Conservation (phyloP, 805 yeast species). For the Starmera quercuum region DNA sequence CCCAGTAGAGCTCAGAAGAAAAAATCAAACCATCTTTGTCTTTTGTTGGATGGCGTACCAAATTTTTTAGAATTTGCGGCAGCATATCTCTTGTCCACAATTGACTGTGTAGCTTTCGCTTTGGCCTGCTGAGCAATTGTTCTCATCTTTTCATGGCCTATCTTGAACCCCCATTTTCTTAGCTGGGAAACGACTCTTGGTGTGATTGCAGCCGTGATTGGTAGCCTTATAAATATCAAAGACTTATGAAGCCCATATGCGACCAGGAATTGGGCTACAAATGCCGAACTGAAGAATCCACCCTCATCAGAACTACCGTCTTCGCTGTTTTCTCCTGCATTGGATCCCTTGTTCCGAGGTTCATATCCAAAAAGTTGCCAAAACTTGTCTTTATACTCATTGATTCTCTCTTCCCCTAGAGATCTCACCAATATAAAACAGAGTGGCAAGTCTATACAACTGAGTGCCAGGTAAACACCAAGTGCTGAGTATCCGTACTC, state of each 20-base stretch:
- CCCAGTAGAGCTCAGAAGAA: no score
- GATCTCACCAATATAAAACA: slow-evolving; percentile 81
- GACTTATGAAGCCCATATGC: slow-evolving; percentile 94
- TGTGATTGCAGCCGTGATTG: slow-evolving; percentile 86
- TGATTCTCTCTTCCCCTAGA: slow-evolving; percentile 76
- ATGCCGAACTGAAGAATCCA: slow-evolving; percentile 25
- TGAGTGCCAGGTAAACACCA: slow-evolving; percentile 73
- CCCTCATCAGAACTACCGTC: slow-evolving; percentile 6
- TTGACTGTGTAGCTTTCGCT: slow-evolving; percentile 22
- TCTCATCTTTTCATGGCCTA: slow-evolving; percentile 45
- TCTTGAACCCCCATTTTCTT: slow-evolving; percentile 72
- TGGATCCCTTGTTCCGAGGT: slow-evolving; percentile 33
- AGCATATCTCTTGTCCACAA: slow-evolving; percentile 21
- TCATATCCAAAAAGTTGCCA: slow-evolving; percentile 61
- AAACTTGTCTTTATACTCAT: slow-evolving; percentile 52
- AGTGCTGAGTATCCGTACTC: slow-evolving; percentile 90
- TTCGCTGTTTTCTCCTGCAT: slow-evolving; percentile 14
- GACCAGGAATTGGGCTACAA: slow-evolving; percentile 78
- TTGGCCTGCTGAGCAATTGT: slow-evolving; percentile 30
- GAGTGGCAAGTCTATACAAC: slow-evolving; percentile 72
- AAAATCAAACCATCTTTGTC: slow-evolving; percentile 53
- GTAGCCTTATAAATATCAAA: slow-evolving; percentile 74
- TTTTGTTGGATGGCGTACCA: slow-evolving; percentile 43
- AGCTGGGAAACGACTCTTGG: slow-evolving; percentile 66
- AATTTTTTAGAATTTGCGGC: slow-evolving; percentile 39